These are phyloP conservation scores for Cryphonectria naterciae DNA, from an alignment of 2,329 filamentous ascomycete species.

Conservation along the genomic window DNA sequence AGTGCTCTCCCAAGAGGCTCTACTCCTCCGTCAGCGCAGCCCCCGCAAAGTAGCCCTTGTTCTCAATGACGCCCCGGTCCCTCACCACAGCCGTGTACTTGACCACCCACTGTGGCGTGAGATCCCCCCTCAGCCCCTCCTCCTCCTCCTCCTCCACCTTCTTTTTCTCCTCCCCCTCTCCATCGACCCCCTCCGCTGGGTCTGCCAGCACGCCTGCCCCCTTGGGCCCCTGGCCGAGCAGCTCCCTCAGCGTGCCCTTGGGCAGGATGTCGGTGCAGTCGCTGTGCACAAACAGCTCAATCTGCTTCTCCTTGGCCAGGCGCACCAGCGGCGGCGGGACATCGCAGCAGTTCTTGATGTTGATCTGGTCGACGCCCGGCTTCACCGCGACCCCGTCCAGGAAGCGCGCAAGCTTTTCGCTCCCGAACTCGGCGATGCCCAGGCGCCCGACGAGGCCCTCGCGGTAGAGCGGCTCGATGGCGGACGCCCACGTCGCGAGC, in stretches of 20 bases:
- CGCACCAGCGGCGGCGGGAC: constrained; percentile 85
- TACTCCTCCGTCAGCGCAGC: constrained; percentile 64
- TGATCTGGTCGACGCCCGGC: constrained; percentile 93
- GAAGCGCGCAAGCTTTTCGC: constrained; percentile 78
- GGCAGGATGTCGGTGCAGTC: constrained; percentile 93
- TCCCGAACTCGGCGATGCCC: constrained; percentile 90
- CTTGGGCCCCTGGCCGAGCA: constrained; percentile 72
- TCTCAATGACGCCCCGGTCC: constrained; percentile 94
- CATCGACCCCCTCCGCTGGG: constrained; percentile 39
- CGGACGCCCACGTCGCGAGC: constrained; percentile 67
- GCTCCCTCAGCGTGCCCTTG: constrained; percentile 78
- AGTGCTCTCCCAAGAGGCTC: not conserved
- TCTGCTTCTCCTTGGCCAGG: constrained; percentile 79
- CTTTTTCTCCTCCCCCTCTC: not conserved
- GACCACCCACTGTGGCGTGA: constrained; percentile 90
- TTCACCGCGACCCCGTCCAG: constrained; percentile 70
- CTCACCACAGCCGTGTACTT: constrained; percentile 97
- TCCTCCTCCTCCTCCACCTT: constrained; percentile 40
- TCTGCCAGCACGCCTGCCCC: constrained; percentile 79
- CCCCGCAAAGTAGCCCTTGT: constrained; percentile 94
- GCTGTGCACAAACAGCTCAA: constrained; percentile 90
- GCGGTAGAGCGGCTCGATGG: constrained; percentile 71
- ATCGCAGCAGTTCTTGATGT: constrained; percentile 92
- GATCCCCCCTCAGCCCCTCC: constrained; percentile 71
- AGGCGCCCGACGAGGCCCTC: constrained; percentile 72